Evolutionary conservation across 2,329 filamentous ascomycete genomes (phyloP), one percentile per base, ranked within the genome.

Genomic region (Pseudopithomyces maydicus): DNA sequence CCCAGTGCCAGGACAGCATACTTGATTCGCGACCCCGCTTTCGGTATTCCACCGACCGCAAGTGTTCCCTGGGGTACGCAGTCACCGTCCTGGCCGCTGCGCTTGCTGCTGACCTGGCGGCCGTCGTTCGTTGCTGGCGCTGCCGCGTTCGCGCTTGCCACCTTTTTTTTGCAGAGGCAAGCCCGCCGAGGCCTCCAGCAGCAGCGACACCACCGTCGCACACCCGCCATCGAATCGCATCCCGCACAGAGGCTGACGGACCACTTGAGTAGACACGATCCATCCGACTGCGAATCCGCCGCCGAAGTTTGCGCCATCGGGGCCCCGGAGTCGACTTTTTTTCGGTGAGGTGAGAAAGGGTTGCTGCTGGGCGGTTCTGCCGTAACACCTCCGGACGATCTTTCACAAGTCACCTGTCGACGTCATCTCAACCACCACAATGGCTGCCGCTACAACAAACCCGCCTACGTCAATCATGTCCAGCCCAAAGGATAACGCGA

Each of bases 351-450:
- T 43, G 52, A 49, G 38, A 49, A 55, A 53, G 51, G 32, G 39
- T 36, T 39, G 52, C 44, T 39, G 52, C 44, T 54, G 44, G 38
- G 46, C 26, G 20, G 38, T 29, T 44, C 32, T 43, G 33, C 20
- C 32, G 48, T 17, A 17, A 53, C 39, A 53, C 43, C 26, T 29
- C 26, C 26, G 26, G 26, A 43, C 42, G 26, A 50, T 49, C 39
- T 48, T 44, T 10, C 52, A 15, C 14, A 33, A 54, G 45, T 43
- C 52, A 49, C 39, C 52, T 35, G 42, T 10, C 48, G 47, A 56
- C 54, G 53, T 55, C 54, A 56, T 45, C 32, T 14, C 47, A 35
- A 42, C 39, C 54, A 51, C 38, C 35, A 51, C 45, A 44, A 56
- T 49, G 41, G 35, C 48, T 29, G 47, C 54, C 43, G 46, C 54